A percentile compares a stretch with the other conserved stretches of the same genome.
phyloP scores from a whole-genome alignment of 805 yeast species.

The Torulaspora indica region DNA sequence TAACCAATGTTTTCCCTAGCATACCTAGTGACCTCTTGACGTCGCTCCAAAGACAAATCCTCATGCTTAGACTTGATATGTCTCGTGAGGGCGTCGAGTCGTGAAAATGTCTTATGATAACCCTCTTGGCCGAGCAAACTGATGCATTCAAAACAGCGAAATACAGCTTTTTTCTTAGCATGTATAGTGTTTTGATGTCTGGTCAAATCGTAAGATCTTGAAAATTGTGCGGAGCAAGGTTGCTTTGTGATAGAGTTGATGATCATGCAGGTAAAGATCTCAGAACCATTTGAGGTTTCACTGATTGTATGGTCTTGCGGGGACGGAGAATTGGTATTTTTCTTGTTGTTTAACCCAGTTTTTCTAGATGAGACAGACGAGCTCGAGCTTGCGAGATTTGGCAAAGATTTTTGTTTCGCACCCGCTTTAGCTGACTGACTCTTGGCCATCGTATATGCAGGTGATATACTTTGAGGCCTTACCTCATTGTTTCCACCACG shows the following conservation, averaged over 20 bases:
- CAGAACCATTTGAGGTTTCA: slow-evolving; percentile 7
- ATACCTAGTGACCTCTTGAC: slow-evolving; percentile 63
- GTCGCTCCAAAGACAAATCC: slow-evolving; percentile 45
- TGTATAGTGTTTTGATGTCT: slow-evolving; percentile 97
- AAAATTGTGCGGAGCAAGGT: slow-evolving; percentile 48
- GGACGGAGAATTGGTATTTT: slow-evolving; percentile 6
- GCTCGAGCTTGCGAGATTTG: not conserved
- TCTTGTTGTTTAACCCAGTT: slow-evolving; percentile 1
- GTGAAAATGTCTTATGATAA: slow-evolving; percentile 73
- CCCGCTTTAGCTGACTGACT: slow-evolving; percentile 2
- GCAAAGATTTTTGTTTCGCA: slow-evolving; percentile 3
- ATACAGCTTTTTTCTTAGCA: slow-evolving; percentile 78
- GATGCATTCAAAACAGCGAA: slow-evolving; percentile 80
- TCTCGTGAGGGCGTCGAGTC: slow-evolving; percentile 91
- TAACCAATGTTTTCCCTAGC: slow-evolving; percentile 78
- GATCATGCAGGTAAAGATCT: slow-evolving; percentile 22
- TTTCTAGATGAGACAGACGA: slow-evolving; percentile 3
- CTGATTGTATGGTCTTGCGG: slow-evolving; percentile 4
- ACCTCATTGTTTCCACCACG: not conserved
- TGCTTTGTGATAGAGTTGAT: slow-evolving; percentile 28
- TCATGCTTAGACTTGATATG: slow-evolving; percentile 91
- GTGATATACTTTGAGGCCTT: slow-evolving; percentile 3
- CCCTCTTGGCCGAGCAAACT: slow-evolving; percentile 39
- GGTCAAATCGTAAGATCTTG: slow-evolving; percentile 90
- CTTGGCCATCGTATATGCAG: slow-evolving; percentile 1